Conservation (phyloP, 208 protist species). For the Leishmania amazonensis region DNA sequence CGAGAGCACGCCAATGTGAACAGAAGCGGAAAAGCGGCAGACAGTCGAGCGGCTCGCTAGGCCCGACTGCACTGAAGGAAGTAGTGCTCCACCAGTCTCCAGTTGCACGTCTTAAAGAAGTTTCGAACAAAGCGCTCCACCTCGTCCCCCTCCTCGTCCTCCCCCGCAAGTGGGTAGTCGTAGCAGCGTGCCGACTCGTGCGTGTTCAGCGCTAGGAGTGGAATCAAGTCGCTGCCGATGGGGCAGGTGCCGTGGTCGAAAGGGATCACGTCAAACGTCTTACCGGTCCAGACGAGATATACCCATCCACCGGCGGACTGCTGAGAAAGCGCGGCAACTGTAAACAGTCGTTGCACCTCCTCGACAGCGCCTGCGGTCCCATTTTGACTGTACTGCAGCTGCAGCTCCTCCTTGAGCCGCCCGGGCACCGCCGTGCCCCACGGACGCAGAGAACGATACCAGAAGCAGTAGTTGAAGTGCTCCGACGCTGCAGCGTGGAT, state of each 20-base stretch:
- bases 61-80: slow-evolving; percentile 37
- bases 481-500: slow-evolving; percentile 73
- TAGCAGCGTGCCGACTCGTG: slow-evolving; percentile 64
- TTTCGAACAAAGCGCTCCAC: slow-evolving; percentile 78
- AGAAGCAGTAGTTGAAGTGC: slow-evolving; percentile 94
- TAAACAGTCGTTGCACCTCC: slow-evolving; percentile 60
- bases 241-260: slow-evolving; percentile 82
- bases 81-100: slow-evolving; percentile 67
- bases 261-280: slow-evolving; percentile 74
- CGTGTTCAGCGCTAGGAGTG: slow-evolving; percentile 76
- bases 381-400: slow-evolving; percentile 74
- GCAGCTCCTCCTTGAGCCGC: slow-evolving; percentile 65
- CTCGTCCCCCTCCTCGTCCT: slow-evolving; percentile 9
- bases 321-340: slow-evolving; percentile 61
- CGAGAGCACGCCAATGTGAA: not conserved
- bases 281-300: slow-evolving; percentile 86
- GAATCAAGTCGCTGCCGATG: slow-evolving; percentile 72
- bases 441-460: slow-evolving; percentile 82
- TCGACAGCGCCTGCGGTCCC: slow-evolving; percentile 63
- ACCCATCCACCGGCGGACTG: slow-evolving; percentile 74
- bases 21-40: not conserved
- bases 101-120: slow-evolving; percentile 91
- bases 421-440: slow-evolving; percentile 77
- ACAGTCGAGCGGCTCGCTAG: slow-evolving; percentile 5
- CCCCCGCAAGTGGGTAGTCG: slow-evolving; percentile 51